Percentiles rank a stretch among this genome's conserved stretches.
Conservation (phyloP, 2,329 filamentous ascomycete genomes). For the Arthroderma uncinatum region DNA sequence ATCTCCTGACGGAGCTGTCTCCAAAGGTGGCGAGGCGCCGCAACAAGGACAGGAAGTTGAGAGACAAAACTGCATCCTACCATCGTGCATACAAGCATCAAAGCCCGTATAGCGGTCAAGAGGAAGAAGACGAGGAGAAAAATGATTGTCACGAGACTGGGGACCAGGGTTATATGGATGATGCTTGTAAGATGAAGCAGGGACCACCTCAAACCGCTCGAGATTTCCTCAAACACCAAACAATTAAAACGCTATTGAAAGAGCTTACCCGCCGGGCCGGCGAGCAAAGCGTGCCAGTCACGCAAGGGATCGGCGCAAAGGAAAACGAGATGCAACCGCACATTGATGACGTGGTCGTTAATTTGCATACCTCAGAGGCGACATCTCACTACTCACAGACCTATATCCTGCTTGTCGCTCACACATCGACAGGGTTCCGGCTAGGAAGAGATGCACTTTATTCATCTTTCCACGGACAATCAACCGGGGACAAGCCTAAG, state of each 20-base stretch:
- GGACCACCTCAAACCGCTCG: neutral
- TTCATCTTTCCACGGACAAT: slow-evolving; percentile 17
- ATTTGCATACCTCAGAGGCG: slow-evolving; percentile 30
- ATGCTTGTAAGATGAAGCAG: neutral
- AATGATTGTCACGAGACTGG: neutral
- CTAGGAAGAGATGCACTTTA: slow-evolving; percentile 44
- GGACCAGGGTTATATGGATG: neutral
- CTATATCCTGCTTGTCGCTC: slow-evolving; percentile 47
- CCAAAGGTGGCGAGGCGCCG: neutral
- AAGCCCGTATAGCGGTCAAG: neutral
- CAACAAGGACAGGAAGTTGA: neutral
- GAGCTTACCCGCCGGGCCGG: neutral
- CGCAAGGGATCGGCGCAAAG: neutral
- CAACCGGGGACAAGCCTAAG: slow-evolving; percentile 7
- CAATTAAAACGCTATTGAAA: neutral
- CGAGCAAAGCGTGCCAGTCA: neutral
- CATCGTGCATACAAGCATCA: neutral
- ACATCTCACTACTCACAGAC: slow-evolving; percentile 36
- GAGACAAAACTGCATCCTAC: neutral
- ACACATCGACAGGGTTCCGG: slow-evolving; percentile 37
- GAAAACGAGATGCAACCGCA: neutral
- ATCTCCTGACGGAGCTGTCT: slow-evolving; percentile 4
- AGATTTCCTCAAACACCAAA: neutral
- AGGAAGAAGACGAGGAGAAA: neutral
- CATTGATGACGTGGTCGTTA: slow-evolving; percentile 5